Conservation (phyloP, 306 rosid genomes). For the Quercus robur region DNA sequence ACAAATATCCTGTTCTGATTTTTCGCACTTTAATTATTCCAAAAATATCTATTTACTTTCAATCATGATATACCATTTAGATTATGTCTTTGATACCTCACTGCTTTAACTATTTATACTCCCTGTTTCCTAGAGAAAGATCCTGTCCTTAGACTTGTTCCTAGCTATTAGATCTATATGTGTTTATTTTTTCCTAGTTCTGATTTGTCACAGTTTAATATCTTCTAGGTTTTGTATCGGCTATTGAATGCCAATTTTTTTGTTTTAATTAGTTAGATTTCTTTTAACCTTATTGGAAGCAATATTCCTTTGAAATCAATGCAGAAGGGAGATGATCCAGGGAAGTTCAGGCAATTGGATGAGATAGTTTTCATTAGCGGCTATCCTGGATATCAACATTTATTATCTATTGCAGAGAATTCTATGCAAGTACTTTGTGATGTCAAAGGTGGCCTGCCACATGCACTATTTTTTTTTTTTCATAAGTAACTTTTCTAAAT, state of each 20-base stretch:
- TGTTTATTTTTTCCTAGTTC: background rate
- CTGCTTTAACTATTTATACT: background rate
- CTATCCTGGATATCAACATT: slow-evolving; percentile 79
- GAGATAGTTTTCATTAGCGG: slow-evolving; percentile 73
- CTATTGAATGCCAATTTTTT: background rate
- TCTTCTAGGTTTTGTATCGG: background rate
- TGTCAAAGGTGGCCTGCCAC: slow-evolving; percentile 56
- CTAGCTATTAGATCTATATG: background rate
- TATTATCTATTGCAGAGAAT: slow-evolving; percentile 58
- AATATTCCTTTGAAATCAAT: slow-evolving; percentile 23
- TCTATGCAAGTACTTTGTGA: slow-evolving; percentile 86
- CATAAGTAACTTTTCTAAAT: background rate
- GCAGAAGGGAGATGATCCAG: slow-evolving; percentile 81
- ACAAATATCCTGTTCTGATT: slow-evolving; percentile 16
- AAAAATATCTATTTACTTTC: too few relatives aligned
- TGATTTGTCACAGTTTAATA: background rate
- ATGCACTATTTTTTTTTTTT: slow-evolving; percentile 1
- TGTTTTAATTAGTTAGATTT: background rate
- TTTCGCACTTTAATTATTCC: background rate
- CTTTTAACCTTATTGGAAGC: slow-evolving; percentile 9
- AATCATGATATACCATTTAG: background rate
- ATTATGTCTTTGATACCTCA: background rate
- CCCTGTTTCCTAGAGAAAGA: background rate
- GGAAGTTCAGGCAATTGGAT: slow-evolving; percentile 89
- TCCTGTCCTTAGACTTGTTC: background rate